These are phyloP conservation scores for Microcyclospora tardicrescens DNA, from an alignment of 2,329 filamentous ascomycete genomes.

Conservation along the genomic window DNA sequence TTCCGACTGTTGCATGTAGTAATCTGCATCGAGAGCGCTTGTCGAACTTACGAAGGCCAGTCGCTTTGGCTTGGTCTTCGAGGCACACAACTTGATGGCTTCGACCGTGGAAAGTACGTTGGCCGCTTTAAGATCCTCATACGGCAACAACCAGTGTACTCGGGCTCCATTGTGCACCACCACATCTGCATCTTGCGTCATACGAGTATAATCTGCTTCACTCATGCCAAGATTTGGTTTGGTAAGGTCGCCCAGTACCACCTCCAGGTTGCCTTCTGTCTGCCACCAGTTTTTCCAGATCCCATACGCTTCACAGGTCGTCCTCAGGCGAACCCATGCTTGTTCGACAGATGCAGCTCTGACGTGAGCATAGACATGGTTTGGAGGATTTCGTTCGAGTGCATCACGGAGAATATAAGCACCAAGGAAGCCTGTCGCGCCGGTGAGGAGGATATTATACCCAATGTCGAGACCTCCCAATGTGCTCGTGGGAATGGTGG, in stretches of 20 bases:
- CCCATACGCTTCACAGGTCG: constrained; percentile 62
- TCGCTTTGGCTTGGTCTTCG: constrained; percentile 58
- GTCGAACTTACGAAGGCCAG: constrained; percentile 77
- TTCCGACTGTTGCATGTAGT: constrained; percentile 65
- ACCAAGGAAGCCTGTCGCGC: constrained; percentile 81
- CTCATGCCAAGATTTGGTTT: constrained; percentile 63
- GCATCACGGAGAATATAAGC: constrained; percentile 67
- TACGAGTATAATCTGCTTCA: constrained; percentile 48
- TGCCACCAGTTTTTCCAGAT: constrained; percentile 63
- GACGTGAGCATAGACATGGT: constrained; percentile 61
- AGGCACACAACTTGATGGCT: constrained; percentile 59
- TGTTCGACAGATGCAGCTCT: constrained; percentile 50
- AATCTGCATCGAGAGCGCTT: constrained; percentile 64
- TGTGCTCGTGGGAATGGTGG: constrained; percentile 14
- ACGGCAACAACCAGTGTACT: constrained; percentile 69
- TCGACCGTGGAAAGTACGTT: constrained; percentile 79
- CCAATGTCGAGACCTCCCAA: constrained; percentile 9
- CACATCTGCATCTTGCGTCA: constrained; percentile 55
- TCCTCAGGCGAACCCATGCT: constrained; percentile 51
- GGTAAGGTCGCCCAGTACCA: constrained; percentile 60
- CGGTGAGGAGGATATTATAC: constrained; percentile 59
- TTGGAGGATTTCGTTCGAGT: constrained; percentile 41
- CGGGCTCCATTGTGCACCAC: constrained; percentile 68
- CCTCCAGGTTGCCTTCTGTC: constrained; percentile 42
- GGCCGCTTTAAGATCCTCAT: constrained; percentile 54